These are phyloP conservation scores for Botrytis pseudocinerea DNA, from an alignment of 2,329 filamentous ascomycete genomes.

Conservation along the genomic window DNA sequence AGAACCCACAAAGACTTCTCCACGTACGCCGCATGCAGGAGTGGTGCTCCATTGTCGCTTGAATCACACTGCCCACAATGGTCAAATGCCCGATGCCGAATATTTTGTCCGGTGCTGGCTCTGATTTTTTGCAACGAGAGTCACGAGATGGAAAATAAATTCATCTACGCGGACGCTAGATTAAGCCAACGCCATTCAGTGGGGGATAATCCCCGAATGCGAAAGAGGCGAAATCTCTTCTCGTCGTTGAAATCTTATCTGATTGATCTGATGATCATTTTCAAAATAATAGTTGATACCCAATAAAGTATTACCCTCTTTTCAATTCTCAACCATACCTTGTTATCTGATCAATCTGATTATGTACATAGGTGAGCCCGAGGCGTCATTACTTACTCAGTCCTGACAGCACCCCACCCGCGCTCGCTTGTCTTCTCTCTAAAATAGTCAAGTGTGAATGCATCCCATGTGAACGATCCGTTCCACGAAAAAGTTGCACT, in stretches of 20 bases:
- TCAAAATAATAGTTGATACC: neutral
- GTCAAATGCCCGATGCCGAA: neutral
- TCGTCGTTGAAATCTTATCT: constrained; percentile 1
- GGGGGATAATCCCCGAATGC: neutral
- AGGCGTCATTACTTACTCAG: neutral
- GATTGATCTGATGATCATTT: constrained; percentile 9
- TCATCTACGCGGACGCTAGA: neutral
- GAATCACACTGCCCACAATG: neutral
- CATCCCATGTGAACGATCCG: neutral
- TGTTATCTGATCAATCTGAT: constrained; percentile 19
- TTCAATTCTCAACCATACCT: neutral
- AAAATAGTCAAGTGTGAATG: neutral
- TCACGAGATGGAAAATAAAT: neutral
- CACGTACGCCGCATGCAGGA: neutral
- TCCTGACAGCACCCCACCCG: neutral
- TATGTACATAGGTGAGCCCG: neutral
- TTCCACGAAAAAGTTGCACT: neutral
- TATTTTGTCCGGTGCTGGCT: neutral
- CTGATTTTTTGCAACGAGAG: neutral
- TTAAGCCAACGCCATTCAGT: neutral
- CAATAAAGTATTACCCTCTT: neutral
- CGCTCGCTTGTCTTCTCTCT: neutral
- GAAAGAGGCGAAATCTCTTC: neutral
- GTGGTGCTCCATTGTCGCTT: neutral
- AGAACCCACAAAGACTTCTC: neutral